phyloP scores from a whole-genome alignment of 768 basidiomycete species.

The Daedalea quercina region DNA sequence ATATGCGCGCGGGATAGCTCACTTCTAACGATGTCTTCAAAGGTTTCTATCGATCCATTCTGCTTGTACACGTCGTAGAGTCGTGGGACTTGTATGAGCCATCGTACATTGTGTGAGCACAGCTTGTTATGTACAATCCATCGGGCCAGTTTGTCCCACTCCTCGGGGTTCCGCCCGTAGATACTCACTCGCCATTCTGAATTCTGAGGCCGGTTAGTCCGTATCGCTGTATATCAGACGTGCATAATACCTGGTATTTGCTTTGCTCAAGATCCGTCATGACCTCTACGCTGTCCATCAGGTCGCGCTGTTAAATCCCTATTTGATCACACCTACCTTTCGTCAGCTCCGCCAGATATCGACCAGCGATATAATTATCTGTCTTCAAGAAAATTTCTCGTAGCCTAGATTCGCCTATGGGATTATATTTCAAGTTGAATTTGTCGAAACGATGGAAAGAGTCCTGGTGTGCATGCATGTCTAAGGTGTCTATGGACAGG shows the following conservation, averaged over 20 bases:
- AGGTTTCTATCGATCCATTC: constrained; percentile 74
- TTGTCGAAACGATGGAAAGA: constrained; percentile 99
- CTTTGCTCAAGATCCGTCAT: constrained; percentile 98
- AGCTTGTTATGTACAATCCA: constrained; percentile 95
- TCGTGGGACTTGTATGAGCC: constrained; percentile 94
- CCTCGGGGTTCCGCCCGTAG: constrained; percentile 74
- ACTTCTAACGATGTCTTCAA: constrained; percentile 91
- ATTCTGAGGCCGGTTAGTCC: constrained; percentile 42
- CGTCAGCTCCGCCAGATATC: constrained; percentile 92
- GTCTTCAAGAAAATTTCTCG: constrained; percentile 98
- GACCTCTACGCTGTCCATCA: constrained; percentile 52
- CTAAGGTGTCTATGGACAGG: constrained; percentile 95
- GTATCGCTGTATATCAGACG: no score
- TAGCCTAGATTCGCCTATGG: constrained; percentile 89
- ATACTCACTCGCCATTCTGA: constrained; percentile 98
- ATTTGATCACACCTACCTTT: constrained; percentile 49
- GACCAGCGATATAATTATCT: constrained; percentile 88
- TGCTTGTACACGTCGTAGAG: constrained; percentile 94
- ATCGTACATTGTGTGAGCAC: constrained; percentile 93
- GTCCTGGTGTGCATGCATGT: constrained; percentile 99
- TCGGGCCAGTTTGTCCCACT: constrained; percentile 98
- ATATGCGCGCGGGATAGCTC: constrained; percentile 24
- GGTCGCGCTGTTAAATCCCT: background rate
- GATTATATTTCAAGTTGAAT: constrained; percentile 97
- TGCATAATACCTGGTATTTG: constrained; percentile 80